Evolutionary conservation across 805 yeast species (phyloP), one percentile per base, ranked within the genome.

Genomic region (Yamadazyma tumulicola): DNA sequence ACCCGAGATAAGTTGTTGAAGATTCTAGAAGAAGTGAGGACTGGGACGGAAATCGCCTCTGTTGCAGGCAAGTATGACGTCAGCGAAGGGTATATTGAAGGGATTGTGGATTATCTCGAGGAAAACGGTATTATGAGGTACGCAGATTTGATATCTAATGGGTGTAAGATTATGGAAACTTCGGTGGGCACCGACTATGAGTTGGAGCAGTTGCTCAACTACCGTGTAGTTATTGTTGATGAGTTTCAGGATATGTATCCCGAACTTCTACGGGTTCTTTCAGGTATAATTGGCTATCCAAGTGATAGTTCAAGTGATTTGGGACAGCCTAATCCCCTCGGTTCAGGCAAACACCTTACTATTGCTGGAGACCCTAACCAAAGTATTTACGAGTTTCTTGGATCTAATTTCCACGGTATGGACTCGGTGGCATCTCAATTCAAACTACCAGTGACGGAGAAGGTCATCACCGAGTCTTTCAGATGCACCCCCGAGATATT

Each of bases 311-410:
- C 14, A 5, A 30, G 17, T 9, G n/a, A n/a, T n/a, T n/a, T n/a
- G n/a, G n/a, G n/a, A n/a, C n/a, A n/a, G n/a, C n/a, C n/a, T n/a
- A n/a, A n/a, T n/a, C n/a, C n/a, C n/a, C n/a, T n/a, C n/a, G 38
- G 37, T 4, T 39, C 38, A 6, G 45, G 47, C 2, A 68, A 74
- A 34, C 88, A 83, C 51, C 47, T 84, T 22, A 71, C 81, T 1
- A 53, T 83, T 13, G 81, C 87, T 4, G 89, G 89, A 1, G 91
- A 84, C 55, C 74, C 78, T 1, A 68, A 77, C 50, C 91, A 84
- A 55, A 70, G 83, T 34, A 79, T 84, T 19, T 84, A 80, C 51
- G 78, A 68, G 19, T 84, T 84, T 50, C 49, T 81, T 26, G 85
- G 86, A 0, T 64, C 80, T 0, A 61, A 64, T 27, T 62, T 64